These are phyloP conservation scores for Aspergillus pseudoglaucus DNA, from an alignment of 2,329 filamentous ascomycete species.

Conservation along the genomic window DNA sequence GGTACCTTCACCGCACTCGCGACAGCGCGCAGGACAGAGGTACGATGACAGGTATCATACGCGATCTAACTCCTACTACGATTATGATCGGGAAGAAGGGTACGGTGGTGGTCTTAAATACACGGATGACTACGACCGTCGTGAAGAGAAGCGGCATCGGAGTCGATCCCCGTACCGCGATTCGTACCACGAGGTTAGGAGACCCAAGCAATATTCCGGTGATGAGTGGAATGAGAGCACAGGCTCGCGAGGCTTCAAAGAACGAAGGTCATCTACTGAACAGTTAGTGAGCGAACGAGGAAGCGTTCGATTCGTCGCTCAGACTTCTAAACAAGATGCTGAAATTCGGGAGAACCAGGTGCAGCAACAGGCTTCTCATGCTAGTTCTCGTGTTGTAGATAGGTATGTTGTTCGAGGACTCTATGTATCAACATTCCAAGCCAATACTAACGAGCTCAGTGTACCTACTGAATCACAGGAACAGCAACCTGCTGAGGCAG, in stretches of 20 bases:
- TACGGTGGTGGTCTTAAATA: constrained; percentile 39
- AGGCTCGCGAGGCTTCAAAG: constrained; percentile 31
- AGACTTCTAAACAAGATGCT: constrained; percentile 57
- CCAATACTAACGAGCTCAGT: constrained; percentile 8
- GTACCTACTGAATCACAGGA: constrained; percentile 12
- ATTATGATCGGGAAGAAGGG: constrained; percentile 44
- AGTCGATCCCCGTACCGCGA: constrained; percentile 44
- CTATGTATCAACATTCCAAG: neutral
- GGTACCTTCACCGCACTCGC: constrained; percentile 26
- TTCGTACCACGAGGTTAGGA: constrained; percentile 35
- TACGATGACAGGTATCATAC: constrained; percentile 30
- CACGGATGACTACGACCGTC: constrained; percentile 43
- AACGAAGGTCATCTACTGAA: constrained; percentile 48
- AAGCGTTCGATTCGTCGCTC: constrained; percentile 54
- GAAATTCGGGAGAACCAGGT: constrained; percentile 60
- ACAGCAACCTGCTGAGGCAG: constrained; percentile 47
- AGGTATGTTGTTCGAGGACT: constrained; percentile 34
- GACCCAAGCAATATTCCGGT: constrained; percentile 31
- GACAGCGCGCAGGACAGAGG: constrained; percentile 26
- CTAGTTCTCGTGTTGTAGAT: constrained; percentile 27
- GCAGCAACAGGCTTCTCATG: constrained; percentile 43
- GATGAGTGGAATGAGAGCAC: constrained; percentile 28
- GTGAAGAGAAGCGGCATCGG: constrained; percentile 50
- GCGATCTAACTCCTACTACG: constrained; percentile 40
- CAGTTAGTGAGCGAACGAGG: constrained; percentile 60